These are phyloP conservation scores for Coemansia sp. DNA, from an alignment of 192 early-diverging fungal species.

Conservation along the genomic window DNA sequence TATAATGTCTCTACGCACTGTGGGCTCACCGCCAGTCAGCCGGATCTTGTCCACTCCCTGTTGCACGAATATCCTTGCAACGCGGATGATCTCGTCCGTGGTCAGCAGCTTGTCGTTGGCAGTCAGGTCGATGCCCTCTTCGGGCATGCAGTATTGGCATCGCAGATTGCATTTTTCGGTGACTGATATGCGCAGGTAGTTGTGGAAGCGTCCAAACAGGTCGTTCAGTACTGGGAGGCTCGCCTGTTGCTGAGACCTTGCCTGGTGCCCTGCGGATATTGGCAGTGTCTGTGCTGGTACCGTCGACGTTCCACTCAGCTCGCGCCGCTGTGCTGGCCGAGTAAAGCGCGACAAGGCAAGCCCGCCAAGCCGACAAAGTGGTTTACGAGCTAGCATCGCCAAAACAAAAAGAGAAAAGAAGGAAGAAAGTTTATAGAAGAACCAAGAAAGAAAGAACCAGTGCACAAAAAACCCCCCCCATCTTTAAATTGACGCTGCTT, in stretches of 20 bases:
- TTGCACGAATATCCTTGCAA: conserved; percentile 84
- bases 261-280: too few species aligned
- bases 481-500: neutral
- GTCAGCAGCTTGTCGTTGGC: conserved; percentile 73
- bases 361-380: neutral
- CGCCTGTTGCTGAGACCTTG: neutral
- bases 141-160: conserved; percentile 98
- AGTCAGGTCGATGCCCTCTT: conserved; percentile 77
- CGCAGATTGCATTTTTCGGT: conserved; percentile 96
- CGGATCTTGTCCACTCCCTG: conserved; percentile 94
- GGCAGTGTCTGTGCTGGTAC: neutral
- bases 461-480: neutral
- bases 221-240: conserved; percentile 61
- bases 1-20: conserved; percentile 87
- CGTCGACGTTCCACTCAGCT: neutral
- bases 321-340: neutral
- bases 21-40: conserved; percentile 96
- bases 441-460: neutral
- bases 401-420: conserved; percentile 2
- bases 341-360: neutral
- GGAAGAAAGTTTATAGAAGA: neutral
- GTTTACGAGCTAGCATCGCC: neutral
- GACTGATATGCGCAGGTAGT: conserved; percentile 92
- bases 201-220: conserved; percentile 85
- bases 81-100: conserved; percentile 76